A percentile compares a stretch with the other conserved stretches of the same genome.
Evolutionary conservation across 2,329 filamentous ascomycete genomes (phyloP).

Genomic region (Claviceps citrina): DNA sequence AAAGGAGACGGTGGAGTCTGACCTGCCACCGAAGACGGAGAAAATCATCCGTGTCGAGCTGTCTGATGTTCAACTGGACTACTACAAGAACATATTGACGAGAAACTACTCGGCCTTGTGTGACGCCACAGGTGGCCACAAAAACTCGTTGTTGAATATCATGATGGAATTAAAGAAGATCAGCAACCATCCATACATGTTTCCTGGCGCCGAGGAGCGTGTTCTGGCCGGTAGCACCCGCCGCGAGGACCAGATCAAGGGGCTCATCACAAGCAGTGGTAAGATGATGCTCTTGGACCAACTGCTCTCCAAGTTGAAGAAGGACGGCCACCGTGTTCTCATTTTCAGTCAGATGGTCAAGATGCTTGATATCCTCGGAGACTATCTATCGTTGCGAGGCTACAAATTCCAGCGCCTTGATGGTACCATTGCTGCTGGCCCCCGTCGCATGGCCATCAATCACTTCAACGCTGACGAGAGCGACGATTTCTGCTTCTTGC

Average conservation of each 20-base stretch:
- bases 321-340: slow-evolving; percentile 84
- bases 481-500: slow-evolving; percentile 87
- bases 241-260: slow-evolving; percentile 81
- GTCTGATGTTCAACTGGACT: slow-evolving; percentile 89
- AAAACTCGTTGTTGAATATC: slow-evolving; percentile 89
- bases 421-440: slow-evolving; percentile 78
- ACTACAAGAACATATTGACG: slow-evolving; percentile 97
- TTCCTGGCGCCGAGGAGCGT: slow-evolving; percentile 80
- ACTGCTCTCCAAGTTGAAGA: slow-evolving; percentile 82
- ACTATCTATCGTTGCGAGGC: slow-evolving; percentile 84
- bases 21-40: slow-evolving; percentile 90
- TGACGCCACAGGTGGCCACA: slow-evolving; percentile 77
- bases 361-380: slow-evolving; percentile 90
- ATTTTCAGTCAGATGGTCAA: slow-evolving; percentile 99
- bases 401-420: slow-evolving; percentile 92
- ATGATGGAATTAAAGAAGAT: slow-evolving; percentile 99
- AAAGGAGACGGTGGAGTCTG: slow-evolving; percentile 93
- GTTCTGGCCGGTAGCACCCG: slow-evolving; percentile 66
- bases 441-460: slow-evolving; percentile 86
- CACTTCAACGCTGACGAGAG: slow-evolving; percentile 97
- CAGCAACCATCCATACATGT: slow-evolving; percentile 98
- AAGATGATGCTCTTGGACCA: slow-evolving; percentile 99
- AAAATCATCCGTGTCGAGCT: slow-evolving; percentile 98
- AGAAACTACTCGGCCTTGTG: slow-evolving; percentile 91
- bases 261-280: slow-evolving; percentile 88